These are phyloP conservation scores for Actinomucor elegans DNA, from an alignment of 371 early-diverging fungal species.

Conservation along the genomic window DNA sequence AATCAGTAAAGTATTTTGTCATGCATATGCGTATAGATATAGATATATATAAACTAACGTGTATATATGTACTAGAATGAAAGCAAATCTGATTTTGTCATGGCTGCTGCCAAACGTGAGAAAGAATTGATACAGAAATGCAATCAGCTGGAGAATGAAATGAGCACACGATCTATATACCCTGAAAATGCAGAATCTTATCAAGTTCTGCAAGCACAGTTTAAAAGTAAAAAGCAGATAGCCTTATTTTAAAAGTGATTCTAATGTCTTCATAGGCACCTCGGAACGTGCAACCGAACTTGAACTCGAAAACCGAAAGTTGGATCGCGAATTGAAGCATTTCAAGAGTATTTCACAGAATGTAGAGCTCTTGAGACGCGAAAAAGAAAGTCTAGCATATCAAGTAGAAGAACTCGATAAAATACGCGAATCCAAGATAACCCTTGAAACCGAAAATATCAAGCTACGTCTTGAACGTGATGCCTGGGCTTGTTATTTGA, in stretches of 20 bases:
- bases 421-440: slow-evolving; percentile 26
- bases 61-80: not conserved
- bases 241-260: not conserved
- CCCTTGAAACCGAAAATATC: slow-evolving; percentile 35
- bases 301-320: slow-evolving; percentile 22
- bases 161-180: not conserved
- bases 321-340: slow-evolving; percentile 31
- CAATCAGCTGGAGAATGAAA: not conserved
- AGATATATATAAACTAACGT: not conserved
- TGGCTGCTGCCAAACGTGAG: not conserved
- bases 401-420: slow-evolving; percentile 27
- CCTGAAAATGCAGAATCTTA: not conserved
- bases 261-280: not conserved
- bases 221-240: not conserved
- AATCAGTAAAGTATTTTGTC: not conserved
- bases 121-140: not conserved
- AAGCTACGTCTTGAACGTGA: slow-evolving; percentile 32
- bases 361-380: slow-evolving; percentile 33
- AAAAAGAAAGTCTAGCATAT: slow-evolving; percentile 24
- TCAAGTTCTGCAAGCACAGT: not conserved
- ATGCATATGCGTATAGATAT: not conserved
- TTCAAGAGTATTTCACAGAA: slow-evolving; percentile 37
- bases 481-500: slow-evolving; percentile 15
- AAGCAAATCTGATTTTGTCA: not conserved
- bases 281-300: not conserved